Conservation (phyloP, 2,329 filamentous ascomycete species). For the Fusarium sp. region DNA sequence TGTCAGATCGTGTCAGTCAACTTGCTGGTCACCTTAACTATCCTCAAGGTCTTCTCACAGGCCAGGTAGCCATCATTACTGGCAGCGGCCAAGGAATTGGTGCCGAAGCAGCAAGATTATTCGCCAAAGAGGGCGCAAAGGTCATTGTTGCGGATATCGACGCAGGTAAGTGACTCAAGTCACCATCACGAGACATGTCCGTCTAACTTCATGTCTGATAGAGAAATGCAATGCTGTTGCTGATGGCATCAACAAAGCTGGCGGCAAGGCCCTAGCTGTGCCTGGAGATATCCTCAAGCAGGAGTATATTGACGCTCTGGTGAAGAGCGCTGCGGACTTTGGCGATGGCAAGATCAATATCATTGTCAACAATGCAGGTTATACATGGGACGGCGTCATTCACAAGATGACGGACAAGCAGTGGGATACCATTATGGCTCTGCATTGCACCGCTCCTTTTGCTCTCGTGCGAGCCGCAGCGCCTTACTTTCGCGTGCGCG, state of each 20-base stretch:
- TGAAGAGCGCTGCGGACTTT: constrained; percentile 81
- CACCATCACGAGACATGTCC: accelerated
- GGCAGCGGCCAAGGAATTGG: constrained; percentile 90
- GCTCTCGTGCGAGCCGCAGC: constrained; percentile 83
- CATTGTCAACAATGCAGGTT: constrained; percentile 92
- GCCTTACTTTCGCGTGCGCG: constrained; percentile 88
- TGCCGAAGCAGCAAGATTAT: constrained; percentile 83
- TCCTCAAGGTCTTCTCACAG: constrained; percentile 81
- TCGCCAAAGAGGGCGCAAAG: constrained; percentile 89
- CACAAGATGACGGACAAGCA: constrained; percentile 94
- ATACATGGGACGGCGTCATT: constrained; percentile 93
- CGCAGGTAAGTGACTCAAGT: constrained; percentile 61
- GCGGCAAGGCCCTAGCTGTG: constrained; percentile 78
- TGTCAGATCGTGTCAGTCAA: constrained; percentile 73
- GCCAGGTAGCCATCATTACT: constrained; percentile 89
- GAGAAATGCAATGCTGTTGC: constrained; percentile 78
- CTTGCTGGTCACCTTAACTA: constrained; percentile 85
- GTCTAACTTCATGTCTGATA: constrained; percentile 49
- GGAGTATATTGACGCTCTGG: constrained; percentile 77
- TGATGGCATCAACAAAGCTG: constrained; percentile 74
- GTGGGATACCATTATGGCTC: constrained; percentile 87
- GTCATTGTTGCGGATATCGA: constrained; percentile 90
- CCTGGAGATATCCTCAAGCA: constrained; percentile 81
- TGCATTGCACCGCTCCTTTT: constrained; percentile 90
- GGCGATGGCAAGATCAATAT: constrained; percentile 90